Percentiles rank a stretch among this genome's conserved stretches.
Evolutionary conservation across 331 rosid species (phyloP).

Genomic region (Acacia pycnantha): DNA sequence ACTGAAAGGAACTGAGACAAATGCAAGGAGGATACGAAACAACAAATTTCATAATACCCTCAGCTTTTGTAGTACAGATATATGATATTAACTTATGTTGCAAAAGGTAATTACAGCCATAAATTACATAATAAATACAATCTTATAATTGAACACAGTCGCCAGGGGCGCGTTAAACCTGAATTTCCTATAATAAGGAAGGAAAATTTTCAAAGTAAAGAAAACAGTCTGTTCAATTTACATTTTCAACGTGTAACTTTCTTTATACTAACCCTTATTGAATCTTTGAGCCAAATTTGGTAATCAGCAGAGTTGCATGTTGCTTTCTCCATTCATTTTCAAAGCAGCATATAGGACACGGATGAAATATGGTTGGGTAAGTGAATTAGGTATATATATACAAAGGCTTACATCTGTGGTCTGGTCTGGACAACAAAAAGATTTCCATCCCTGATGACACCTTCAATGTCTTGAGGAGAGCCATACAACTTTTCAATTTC

Average conservation of each 20-base stretch:
- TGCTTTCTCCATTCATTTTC: constrained; percentile 12
- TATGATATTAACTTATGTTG: background rate
- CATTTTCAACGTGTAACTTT: constrained; percentile 20
- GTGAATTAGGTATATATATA: background rate
- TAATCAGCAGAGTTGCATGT: constrained; percentile 8
- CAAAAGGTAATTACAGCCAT: background rate
- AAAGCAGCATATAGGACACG: constrained; percentile 11
- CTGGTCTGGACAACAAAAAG: constrained; percentile 95
- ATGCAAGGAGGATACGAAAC: background rate
- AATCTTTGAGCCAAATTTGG: constrained; percentile 17
- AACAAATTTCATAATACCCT: background rate
- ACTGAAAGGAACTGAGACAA: background rate
- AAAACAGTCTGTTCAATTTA: constrained; percentile 11
- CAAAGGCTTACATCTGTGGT: constrained; percentile 77
- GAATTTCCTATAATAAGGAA: background rate
- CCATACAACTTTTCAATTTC: constrained; percentile 89
- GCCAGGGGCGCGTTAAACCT: background rate
- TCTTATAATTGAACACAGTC: background rate
- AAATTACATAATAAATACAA: background rate
- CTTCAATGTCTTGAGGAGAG: constrained; percentile 93
- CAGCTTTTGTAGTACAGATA: background rate
- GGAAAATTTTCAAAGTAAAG: background rate
- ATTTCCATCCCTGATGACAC: constrained; percentile 89
- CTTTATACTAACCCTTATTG: constrained; percentile 13
- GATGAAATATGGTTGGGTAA: constrained; percentile 18